phyloP scores from a whole-genome alignment of 257 asterid species.

The Solanum tarijense region DNA sequence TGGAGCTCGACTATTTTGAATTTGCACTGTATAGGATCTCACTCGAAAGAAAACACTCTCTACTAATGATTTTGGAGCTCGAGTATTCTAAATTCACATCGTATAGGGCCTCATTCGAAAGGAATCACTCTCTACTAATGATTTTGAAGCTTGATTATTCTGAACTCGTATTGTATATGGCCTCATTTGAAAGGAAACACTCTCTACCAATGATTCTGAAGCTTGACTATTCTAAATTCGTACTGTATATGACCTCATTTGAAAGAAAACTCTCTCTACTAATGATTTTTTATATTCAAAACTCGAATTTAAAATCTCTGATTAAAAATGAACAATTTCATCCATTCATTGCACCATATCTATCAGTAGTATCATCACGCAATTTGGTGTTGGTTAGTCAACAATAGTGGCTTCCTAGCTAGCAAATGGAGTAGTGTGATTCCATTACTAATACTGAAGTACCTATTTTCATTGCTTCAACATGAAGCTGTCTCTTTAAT shows the following conservation, averaged over 20 bases:
- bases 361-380: not conserved
- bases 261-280: rapidly evolving
- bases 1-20: too few species aligned
- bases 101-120: too few species aligned
- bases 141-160: too few species aligned
- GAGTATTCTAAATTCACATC: rapidly evolving
- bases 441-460: not conserved
- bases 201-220: too few species aligned
- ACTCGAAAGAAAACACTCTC: too few species aligned
- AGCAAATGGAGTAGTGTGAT: not conserved
- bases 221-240: too few species aligned
- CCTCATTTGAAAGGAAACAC: too few species aligned
- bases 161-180: rapidly evolving
- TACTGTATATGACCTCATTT: too few species aligned
- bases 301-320: rapidly evolving
- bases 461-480: not conserved
- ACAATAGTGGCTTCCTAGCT: not conserved
- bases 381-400: not conserved
- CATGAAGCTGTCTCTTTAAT: not conserved
- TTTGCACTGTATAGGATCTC: too few species aligned
- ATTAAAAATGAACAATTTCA: rapidly evolving
- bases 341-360: rapidly evolving
- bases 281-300: too few species aligned
- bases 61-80: not conserved
- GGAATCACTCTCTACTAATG: too few species aligned